Base-by-base conservation (phyloP, 306 rosid species). In the Cicer pinnatifidum region DNA sequence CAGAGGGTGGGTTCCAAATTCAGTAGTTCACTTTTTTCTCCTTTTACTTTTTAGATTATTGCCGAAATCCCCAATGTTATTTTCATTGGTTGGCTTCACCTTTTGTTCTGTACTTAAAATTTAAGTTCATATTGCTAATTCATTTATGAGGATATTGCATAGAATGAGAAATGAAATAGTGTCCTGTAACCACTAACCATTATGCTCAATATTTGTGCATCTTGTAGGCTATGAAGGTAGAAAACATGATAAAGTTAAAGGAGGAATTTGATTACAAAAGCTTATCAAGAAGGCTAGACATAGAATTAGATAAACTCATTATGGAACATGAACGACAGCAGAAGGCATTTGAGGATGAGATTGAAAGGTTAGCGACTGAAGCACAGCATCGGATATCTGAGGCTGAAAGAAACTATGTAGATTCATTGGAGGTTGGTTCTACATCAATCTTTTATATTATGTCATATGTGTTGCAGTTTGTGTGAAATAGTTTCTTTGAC, bases 211-310 rank as follows among this genome's bases (percentile, higher is more conserved):
- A 38, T 17, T 10, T 75, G 51, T 77, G 38, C 71, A 57, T 52
- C 54, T 78, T 81, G 61, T 76, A 95, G 99, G 97, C 99, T 80
- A 95, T 95, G 99, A 91, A 95, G 89, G 97, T 95, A 84, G 99
- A 95, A 80, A 92, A 95, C 83, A 91, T 95, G 99, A 73, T 95
- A 80, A 95, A 91, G 80, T 69, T 95, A 64, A 95, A 90, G 89
- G 99, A 95, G 80, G 99, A 95, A 76, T 91, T 95, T 39, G 99
- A 95, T 81, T 95, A 95, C 82, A 95, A 95, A 89, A 88, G 99
- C 82, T 85, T 95, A 81, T 84, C 97, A 16, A 86, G 99, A 85
- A 88, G 89, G 80, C 84, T 91, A 71, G 97, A 92, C 81, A 84
- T 90, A 80, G 97, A 95, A 76, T 74, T 95, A 78, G 97, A 95